Evolutionary conservation across 78 protist genomes (phyloP).

Genomic region (Paulinella micropora): DNA sequence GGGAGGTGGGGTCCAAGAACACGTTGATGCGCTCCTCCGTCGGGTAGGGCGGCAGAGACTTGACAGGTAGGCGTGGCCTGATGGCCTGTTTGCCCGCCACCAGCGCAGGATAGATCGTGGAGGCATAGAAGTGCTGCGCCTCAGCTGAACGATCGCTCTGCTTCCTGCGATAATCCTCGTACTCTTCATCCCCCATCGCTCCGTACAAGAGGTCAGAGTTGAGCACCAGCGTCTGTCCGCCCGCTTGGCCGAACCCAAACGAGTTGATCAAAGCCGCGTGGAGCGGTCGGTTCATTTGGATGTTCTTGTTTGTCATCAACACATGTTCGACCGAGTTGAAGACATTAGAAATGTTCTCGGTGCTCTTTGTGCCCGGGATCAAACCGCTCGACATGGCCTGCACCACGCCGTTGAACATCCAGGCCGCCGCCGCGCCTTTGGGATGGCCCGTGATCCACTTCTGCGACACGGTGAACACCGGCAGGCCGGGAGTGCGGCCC

Average conservation of each 20-base stretch:
- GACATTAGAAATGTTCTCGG: slow-evolving; percentile 48
- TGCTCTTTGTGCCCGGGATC: slow-evolving; percentile 54
- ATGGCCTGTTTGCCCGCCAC: neutral
- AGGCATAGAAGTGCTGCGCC: slow-evolving; percentile 20
- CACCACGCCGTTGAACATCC: slow-evolving; percentile 57
- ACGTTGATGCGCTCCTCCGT: no score
- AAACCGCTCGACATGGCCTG: slow-evolving; percentile 19
- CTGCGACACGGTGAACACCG: slow-evolving; percentile 27
- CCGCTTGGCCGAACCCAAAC: slow-evolving; percentile 61
- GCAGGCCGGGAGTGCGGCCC: slow-evolving; percentile 44
- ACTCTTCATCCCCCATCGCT: neutral
- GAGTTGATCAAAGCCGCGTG: slow-evolving; percentile 38
- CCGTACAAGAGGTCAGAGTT: neutral
- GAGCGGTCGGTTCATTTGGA: no score
- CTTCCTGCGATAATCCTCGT: neutral
- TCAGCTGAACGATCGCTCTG: neutral
- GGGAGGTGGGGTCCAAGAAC: no score
- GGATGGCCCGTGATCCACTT: slow-evolving; percentile 51
- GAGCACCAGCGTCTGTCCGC: no score
- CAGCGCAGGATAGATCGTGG: slow-evolving; percentile 25
- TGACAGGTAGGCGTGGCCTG: slow-evolving; percentile 25
- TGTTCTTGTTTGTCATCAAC: no score
- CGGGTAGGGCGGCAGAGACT: no score
- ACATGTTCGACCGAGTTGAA: no score
- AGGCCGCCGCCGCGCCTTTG: slow-evolving; percentile 51